These are phyloP conservation scores for Kitagawia praeruptora DNA, from an alignment of 129 eudicot species.

Conservation along the genomic window DNA sequence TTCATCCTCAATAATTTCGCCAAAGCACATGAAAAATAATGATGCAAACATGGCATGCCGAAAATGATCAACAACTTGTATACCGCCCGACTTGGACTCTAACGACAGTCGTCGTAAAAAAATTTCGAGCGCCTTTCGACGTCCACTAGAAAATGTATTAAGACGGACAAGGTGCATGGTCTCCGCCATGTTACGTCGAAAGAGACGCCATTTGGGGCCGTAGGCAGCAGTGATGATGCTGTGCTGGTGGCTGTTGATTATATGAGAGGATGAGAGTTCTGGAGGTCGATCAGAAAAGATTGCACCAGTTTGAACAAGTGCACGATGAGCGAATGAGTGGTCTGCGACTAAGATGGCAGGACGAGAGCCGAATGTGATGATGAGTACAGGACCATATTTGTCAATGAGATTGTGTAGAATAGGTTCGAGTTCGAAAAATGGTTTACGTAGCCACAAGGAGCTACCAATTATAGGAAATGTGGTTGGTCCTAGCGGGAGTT, in stretches of 20 bases:
- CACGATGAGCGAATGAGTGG: too few species aligned
- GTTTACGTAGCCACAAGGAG: too few species aligned
- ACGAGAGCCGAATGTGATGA: too few species aligned
- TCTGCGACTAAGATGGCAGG: too few species aligned
- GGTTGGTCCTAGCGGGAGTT: too few species aligned
- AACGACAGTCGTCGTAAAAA: not conserved
- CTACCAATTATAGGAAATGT: too few species aligned
- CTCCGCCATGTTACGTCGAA: not conserved
- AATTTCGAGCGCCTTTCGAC: not conserved
- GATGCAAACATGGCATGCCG: conserved; percentile 12
- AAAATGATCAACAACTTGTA: conserved; percentile 19
- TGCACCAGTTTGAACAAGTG: too few species aligned
- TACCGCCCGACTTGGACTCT: not conserved
- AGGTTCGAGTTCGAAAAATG: too few species aligned
- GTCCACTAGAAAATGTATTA: not conserved
- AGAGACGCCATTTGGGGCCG: conserved; percentile 1
- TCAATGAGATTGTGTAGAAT: too few species aligned
- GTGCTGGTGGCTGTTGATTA: not conserved
- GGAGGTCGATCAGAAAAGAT: not conserved
- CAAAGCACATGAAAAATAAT: conserved; percentile 24
- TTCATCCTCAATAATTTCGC: conserved; percentile 22
- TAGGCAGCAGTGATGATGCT: not conserved
- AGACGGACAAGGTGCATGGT: not conserved
- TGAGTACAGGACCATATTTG: too few species aligned
- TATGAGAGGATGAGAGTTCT: not conserved